These are phyloP conservation scores for Zoysia japonica DNA, from an alignment of 176 grass and related monocot genomes.

Conservation along the genomic window DNA sequence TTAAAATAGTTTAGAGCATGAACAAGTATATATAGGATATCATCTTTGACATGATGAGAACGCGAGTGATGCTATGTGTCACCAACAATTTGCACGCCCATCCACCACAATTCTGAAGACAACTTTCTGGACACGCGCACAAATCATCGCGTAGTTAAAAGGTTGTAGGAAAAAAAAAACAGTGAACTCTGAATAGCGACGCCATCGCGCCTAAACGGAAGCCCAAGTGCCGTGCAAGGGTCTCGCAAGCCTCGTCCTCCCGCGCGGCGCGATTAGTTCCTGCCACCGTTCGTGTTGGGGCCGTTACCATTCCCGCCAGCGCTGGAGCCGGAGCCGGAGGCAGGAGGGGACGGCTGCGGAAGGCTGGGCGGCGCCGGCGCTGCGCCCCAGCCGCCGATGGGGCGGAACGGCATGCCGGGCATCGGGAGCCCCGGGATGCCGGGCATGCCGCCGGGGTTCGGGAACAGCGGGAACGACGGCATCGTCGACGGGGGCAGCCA, in stretches of 20 bases:
- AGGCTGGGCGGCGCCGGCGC: conserved; percentile 16
- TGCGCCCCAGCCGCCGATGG: conserved; percentile 40
- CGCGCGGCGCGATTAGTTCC: conserved; percentile 24
- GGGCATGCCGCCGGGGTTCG: conserved; percentile 52
- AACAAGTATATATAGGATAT: too few species aligned
- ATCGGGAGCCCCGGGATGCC: conserved; percentile 25
- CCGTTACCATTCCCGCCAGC: background rate
- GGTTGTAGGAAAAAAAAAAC: background rate
- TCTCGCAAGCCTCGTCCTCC: background rate
- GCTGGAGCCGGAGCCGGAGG: background rate
- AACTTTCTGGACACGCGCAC: background rate
- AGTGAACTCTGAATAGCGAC: background rate
- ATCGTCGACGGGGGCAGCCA: conserved; percentile 61
- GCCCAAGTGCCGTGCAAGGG: background rate
- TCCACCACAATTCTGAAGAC: background rate
- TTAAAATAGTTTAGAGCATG: background rate
- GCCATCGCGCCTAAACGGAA: background rate
- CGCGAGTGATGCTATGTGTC: background rate
- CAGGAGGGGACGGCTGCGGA: conserved; percentile 21
- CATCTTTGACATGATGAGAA: background rate
- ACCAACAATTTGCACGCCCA: background rate
- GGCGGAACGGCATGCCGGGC: conserved; percentile 46
- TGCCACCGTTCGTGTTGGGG: conserved; percentile 14
- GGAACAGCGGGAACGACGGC: conserved; percentile 59
- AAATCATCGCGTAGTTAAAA: background rate